phyloP scores from a whole-genome alignment of 768 basidiomycete genomes.

The Russula sp. region DNA sequence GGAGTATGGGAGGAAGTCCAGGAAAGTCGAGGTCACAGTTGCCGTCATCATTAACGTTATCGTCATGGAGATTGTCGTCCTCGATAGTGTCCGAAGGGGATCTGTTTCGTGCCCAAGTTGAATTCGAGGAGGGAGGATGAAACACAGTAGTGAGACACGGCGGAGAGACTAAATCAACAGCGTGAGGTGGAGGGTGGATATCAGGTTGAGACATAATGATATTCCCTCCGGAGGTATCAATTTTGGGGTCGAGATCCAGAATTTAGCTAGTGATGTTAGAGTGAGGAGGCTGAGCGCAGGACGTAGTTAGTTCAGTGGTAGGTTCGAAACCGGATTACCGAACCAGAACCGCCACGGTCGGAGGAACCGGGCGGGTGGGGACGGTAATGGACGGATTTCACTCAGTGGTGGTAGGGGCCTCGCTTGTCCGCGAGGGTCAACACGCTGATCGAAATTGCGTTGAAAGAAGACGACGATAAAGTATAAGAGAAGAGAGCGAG shows the following conservation, averaged over 20 bases:
- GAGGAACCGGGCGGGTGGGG: constrained; percentile 54
- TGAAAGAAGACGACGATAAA: constrained; percentile 34
- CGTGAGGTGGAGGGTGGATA: constrained; percentile 42
- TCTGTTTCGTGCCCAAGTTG: constrained; percentile 5
- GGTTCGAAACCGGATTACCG: constrained; percentile 54
- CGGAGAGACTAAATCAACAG: constrained; percentile 36
- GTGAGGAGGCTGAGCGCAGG: not conserved
- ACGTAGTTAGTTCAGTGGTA: constrained; percentile 28
- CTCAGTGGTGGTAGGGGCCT: constrained; percentile 61
- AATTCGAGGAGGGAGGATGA: constrained; percentile 32
- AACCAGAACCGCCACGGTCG: constrained; percentile 75
- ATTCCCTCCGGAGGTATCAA: constrained; percentile 3
- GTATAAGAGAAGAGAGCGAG: constrained; percentile 14
- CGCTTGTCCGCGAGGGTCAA: constrained; percentile 64
- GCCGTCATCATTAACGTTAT: constrained; percentile 11
- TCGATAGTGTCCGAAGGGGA: not conserved
- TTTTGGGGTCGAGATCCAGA: constrained; percentile 18
- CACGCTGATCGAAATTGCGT: constrained; percentile 25
- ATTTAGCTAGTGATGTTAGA: not conserved
- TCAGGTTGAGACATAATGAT: constrained; percentile 57
- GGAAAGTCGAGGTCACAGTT: constrained; percentile 50
- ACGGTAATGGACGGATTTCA: constrained; percentile 48
- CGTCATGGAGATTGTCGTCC: not conserved
- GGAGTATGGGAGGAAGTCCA: constrained; percentile 60
- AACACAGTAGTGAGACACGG: constrained; percentile 19